Base-by-base conservation (phyloP, 2,329 filamentous ascomycete species). In the Apiospora malaysiana region DNA sequence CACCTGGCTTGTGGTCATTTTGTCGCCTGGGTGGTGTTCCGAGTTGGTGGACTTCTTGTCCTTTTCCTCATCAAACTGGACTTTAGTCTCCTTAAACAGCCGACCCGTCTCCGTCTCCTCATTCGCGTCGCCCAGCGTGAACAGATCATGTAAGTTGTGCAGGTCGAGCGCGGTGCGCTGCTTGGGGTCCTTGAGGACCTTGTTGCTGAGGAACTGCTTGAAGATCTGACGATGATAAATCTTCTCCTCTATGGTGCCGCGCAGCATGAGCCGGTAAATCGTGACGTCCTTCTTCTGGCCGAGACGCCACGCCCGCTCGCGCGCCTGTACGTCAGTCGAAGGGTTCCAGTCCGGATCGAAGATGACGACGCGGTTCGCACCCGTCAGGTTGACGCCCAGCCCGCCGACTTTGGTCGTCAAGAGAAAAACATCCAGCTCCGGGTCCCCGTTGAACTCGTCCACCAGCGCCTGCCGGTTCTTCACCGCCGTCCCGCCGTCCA, bases 281-380 rank as follows among this genome's bases (percentile, higher is more conserved):
- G 94, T 95, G 40, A 99, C 96, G 66, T 97, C 94, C 69, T 93
- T 92, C 81, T 97, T 98, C 83, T 99, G 96, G 0, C 96, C 96
- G 1, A 99, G 84, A 71, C 96, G 91, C 96, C 96, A 99, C 7
- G 97, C 96, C 77, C 96, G 90, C 82, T 99, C 96, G 66, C 96
- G 91, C 21, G 96, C 96, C 82, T 99, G 96, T 37, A 98, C 87
- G 78, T 99, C 96, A 0, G 95, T 98, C 0, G 95, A 98, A 1
- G 95, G 96, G 77, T 98, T 98, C 96, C 96, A 99, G 79, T 99
- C 96, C 0, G 96, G 97, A 77, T 99, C 97, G 78, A 96, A 99
- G 70, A 99, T 98, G 78, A 99, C 97, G 74, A 99, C 95, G 45
- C 96, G 91, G 79, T 97, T 94, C 6, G 96, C 96, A 9, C 96